These are phyloP conservation scores for Globisporangium solare DNA, from an alignment of 352 stramenopile species.

Conservation along the genomic window DNA sequence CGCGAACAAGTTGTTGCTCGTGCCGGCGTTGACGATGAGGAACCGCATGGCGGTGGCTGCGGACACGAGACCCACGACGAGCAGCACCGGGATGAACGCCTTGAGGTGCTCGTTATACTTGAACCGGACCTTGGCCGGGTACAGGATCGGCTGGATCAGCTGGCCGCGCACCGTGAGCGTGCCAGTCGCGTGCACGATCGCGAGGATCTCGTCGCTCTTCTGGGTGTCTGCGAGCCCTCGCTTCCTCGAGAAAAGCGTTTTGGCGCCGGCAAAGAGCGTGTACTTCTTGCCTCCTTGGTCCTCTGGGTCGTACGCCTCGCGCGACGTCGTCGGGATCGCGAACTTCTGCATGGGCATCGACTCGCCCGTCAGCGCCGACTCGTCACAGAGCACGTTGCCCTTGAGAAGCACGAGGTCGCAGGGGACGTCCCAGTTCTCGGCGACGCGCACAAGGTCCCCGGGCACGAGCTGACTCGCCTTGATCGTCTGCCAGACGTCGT, in stretches of 20 bases:
- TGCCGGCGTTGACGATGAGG: slow-evolving; percentile 33
- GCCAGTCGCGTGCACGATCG: slow-evolving; percentile 60
- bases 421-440: slow-evolving; percentile 40
- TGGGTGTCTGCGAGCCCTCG: slow-evolving; percentile 22
- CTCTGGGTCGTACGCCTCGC: slow-evolving; percentile 30
- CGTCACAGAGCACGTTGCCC: slow-evolving; percentile 41
- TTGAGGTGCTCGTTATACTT: slow-evolving; percentile 85
- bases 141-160: slow-evolving; percentile 73
- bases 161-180: slow-evolving; percentile 73
- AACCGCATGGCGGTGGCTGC: slow-evolving; percentile 44
- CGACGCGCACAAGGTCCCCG: slow-evolving; percentile 42
- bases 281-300: slow-evolving; percentile 49
- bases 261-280: slow-evolving; percentile 76
- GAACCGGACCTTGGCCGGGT: slow-evolving; percentile 71
- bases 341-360: slow-evolving; percentile 76
- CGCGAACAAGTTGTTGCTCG: slow-evolving; percentile 49
- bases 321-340: slow-evolving; percentile 33
- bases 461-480: slow-evolving; percentile 30
- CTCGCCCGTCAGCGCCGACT: slow-evolving; percentile 50
- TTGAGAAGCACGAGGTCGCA: slow-evolving; percentile 58
- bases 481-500: slow-evolving; percentile 31
- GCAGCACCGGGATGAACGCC: slow-evolving; percentile 53
- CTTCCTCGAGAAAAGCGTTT: slow-evolving; percentile 33
- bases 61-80: slow-evolving; percentile 51
- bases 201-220: slow-evolving; percentile 41